phyloP scores from a whole-genome alignment of 106 monocot species.

The Agapanthus africanus region DNA sequence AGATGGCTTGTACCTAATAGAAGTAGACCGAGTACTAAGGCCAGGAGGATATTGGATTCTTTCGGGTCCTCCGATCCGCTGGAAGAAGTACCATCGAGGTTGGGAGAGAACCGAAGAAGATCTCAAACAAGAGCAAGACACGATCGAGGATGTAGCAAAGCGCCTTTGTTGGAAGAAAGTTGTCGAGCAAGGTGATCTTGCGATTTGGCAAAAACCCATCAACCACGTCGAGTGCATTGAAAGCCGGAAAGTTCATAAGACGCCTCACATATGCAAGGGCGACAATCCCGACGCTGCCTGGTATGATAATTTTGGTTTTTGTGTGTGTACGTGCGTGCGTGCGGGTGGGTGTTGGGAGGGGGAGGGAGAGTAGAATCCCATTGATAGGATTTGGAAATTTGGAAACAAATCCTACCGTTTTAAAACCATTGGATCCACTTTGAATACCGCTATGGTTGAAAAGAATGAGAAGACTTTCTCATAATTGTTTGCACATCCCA shows the following conservation, averaged over 20 bases:
- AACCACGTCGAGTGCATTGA: conserved; percentile 27
- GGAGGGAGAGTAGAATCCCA: too few relatives aligned
- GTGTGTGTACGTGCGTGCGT: too few relatives aligned
- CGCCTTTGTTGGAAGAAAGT: conserved; percentile 28
- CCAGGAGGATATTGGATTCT: conserved; percentile 35
- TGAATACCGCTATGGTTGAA: too few relatives aligned
- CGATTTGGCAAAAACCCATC: conserved; percentile 31
- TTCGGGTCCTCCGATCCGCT: conserved; percentile 28
- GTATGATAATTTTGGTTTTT: background rate
- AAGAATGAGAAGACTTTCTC: too few relatives aligned
- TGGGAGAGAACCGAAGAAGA: conserved; percentile 33
- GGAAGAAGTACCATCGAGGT: conserved; percentile 22
- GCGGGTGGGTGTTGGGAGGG: too few relatives aligned
- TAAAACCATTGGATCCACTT: too few relatives aligned
- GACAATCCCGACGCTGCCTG: conserved; percentile 27
- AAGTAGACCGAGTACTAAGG: conserved; percentile 25
- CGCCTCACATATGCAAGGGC: conserved; percentile 23
- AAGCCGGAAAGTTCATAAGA: conserved; percentile 10
- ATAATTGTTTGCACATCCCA: too few relatives aligned
- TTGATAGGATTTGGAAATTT: too few relatives aligned
- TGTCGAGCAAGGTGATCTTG: conserved; percentile 25
- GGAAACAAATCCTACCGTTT: too few relatives aligned
- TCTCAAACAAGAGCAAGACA: conserved; percentile 21
- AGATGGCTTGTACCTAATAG: conserved; percentile 28
- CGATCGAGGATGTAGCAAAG: conserved; percentile 24